Conservation (phyloP, 2,329 filamentous ascomycete genomes). For the Neofusicoccum laricinum region DNA sequence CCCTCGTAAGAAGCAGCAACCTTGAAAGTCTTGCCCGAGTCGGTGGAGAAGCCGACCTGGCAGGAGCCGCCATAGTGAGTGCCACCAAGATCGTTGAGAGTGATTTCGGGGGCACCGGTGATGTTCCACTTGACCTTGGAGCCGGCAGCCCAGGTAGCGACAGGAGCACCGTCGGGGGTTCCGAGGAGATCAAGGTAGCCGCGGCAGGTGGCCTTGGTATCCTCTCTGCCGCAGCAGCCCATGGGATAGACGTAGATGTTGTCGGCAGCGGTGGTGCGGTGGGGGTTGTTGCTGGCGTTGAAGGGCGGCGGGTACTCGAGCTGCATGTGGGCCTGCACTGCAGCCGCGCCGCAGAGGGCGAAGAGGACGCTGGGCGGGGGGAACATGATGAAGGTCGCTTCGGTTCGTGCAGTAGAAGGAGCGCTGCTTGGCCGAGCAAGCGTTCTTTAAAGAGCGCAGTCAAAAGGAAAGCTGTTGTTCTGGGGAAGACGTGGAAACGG, state of each 20-base stretch:
- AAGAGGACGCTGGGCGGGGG: background rate
- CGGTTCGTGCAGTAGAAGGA: background rate
- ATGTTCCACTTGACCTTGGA: constrained; percentile 6
- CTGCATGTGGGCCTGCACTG: constrained; percentile 17
- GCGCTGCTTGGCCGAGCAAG: background rate
- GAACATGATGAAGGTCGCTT: background rate
- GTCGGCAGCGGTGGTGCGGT: constrained; percentile 2
- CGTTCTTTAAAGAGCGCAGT: background rate
- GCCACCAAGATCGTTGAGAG: constrained; percentile 18
- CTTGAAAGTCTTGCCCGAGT: constrained; percentile 44
- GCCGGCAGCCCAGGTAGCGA: constrained; percentile 13
- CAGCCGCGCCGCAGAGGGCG: background rate
- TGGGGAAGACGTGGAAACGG: too few relatives aligned
- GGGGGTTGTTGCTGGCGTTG: constrained; percentile 14
- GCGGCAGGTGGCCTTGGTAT: constrained; percentile 7
- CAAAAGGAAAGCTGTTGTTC: background rate
- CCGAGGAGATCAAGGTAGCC: constrained; percentile 14
- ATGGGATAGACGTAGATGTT: constrained; percentile 11
- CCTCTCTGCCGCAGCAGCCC: constrained; percentile 12
- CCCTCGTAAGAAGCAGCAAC: constrained; percentile 47
- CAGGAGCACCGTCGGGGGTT: constrained; percentile 11
- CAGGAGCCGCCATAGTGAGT: constrained; percentile 49
- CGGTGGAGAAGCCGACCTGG: constrained; percentile 45
- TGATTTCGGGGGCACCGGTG: constrained; percentile 4
- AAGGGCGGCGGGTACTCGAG: constrained; percentile 12